Conservation (phyloP, 2,329 filamentous ascomycete species). For the Sclerotinia spermophila region DNA sequence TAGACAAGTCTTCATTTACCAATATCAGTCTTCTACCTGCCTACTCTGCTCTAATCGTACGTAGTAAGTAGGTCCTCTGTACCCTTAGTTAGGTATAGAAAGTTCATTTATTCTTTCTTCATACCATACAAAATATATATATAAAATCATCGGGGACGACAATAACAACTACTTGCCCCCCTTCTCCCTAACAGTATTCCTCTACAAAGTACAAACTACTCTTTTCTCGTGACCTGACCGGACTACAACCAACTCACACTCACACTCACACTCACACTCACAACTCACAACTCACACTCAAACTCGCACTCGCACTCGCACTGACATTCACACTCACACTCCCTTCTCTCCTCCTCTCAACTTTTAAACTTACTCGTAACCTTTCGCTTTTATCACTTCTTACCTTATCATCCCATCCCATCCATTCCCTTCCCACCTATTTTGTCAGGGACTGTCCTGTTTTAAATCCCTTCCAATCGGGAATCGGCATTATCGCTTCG, state of each 20-base stretch:
- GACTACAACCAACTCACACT: background rate
- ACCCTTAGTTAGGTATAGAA: no score
- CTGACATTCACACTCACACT: background rate
- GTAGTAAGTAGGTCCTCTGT: background rate
- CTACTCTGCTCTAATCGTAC: background rate
- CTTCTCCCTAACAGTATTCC: background rate
- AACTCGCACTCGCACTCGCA: no score
- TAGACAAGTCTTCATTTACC: background rate
- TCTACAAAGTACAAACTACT: background rate
- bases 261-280: background rate
- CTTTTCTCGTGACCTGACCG: background rate
- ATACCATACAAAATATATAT: background rate
- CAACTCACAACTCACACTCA: background rate
- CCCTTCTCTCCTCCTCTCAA: background rate
- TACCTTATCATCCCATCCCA: background rate
- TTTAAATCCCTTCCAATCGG: conserved; percentile 19
- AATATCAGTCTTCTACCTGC: background rate
- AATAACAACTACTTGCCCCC: background rate
- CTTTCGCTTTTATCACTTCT: background rate
- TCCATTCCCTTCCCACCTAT: background rate
- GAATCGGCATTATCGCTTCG: conserved; percentile 21
- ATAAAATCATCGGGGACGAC: background rate
- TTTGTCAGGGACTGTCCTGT: conserved; percentile 10
- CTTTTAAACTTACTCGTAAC: background rate
- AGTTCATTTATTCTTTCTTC: background rate